A percentile compares a stretch with the other conserved stretches of the same genome.
phyloP scores from a whole-genome alignment of 805 yeast genomes.

The Allodekkera sacchari region DNA sequence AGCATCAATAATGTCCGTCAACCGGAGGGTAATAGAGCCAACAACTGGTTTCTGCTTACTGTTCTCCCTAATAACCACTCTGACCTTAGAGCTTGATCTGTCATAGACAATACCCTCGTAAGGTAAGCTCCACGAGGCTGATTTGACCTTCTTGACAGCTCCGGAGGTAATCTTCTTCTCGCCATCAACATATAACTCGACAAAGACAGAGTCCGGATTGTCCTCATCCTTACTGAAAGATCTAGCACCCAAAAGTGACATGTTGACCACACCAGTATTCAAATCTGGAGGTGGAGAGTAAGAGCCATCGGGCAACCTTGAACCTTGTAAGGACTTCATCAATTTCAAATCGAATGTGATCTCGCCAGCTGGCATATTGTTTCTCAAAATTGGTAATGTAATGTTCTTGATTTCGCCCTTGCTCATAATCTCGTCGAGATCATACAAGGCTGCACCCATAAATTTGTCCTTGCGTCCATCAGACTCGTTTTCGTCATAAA shows the following conservation, averaged over 20 bases:
- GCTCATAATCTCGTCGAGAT: conserved; percentile 56
- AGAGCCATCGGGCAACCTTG: conserved; percentile 70
- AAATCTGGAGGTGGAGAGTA: conserved; percentile 81
- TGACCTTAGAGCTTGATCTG: conserved; percentile 61
- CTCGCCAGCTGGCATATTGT: conserved; percentile 77
- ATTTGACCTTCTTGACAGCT: conserved; percentile 49
- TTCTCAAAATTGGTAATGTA: conserved; percentile 57
- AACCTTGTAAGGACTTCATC: conserved; percentile 64
- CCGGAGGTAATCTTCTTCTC: conserved; percentile 51
- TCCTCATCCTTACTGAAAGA: conserved; percentile 32
- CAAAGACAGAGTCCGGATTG: conserved; percentile 52
- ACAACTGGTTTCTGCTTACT: conserved; percentile 42
- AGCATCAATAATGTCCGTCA: conserved; percentile 66
- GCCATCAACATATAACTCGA: conserved; percentile 62
- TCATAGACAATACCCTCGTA: conserved; percentile 58
- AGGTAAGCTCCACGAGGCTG: conserved; percentile 57
- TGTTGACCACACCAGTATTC: conserved; percentile 82
- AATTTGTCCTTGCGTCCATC: conserved; percentile 68
- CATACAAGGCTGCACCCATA: conserved; percentile 70
- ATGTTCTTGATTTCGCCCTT: conserved; percentile 41
- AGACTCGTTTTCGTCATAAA: conserved; percentile 59
- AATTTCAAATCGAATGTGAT: conserved; percentile 62
- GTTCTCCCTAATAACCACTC: conserved; percentile 58
- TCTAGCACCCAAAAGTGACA: conserved; percentile 60
- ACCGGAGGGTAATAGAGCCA: conserved; percentile 50